Conservation (phyloP, 2,329 filamentous ascomycete genomes). For the Botryotinia calthae region DNA sequence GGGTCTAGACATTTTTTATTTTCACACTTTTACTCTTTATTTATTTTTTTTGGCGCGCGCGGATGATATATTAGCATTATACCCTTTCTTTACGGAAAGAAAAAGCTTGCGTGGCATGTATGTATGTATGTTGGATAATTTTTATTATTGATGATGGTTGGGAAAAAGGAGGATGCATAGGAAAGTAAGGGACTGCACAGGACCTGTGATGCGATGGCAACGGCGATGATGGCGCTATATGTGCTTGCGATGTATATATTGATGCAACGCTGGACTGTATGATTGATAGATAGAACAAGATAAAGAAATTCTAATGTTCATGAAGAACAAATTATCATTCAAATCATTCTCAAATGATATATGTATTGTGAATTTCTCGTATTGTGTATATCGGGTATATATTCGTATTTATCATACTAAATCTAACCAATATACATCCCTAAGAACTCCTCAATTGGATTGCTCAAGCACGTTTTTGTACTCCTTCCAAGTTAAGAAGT, state of each 20-base stretch:
- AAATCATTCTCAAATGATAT: background rate
- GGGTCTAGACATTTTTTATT: slow-evolving; percentile 2
- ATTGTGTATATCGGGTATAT: background rate
- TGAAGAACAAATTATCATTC: background rate
- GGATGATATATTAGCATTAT: slow-evolving; percentile 20
- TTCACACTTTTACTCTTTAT: background rate
- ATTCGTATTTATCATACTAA: background rate
- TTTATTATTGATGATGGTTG: slow-evolving; percentile 8
- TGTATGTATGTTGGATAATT: slow-evolving; percentile 11
- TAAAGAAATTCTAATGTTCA: background rate
- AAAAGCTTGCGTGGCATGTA: slow-evolving; percentile 11
- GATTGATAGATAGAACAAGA: background rate
- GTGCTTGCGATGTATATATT: slow-evolving; percentile 9
- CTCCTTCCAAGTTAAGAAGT: slow-evolving; percentile 55
- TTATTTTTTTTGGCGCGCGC: background rate
- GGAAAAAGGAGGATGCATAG: background rate
- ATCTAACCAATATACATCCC: background rate
- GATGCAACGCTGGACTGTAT: background rate
- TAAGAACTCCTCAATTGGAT: slow-evolving; percentile 63
- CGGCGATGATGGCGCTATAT: background rate
- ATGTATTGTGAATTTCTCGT: background rate
- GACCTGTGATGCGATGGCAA: background rate
- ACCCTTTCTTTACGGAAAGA: slow-evolving; percentile 19
- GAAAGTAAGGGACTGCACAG: slow-evolving; percentile 1
- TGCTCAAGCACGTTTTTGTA: slow-evolving; percentile 97